Evolutionary conservation across 305 asterid species (phyloP).

Genomic region (Solanum hybrid): DNA sequence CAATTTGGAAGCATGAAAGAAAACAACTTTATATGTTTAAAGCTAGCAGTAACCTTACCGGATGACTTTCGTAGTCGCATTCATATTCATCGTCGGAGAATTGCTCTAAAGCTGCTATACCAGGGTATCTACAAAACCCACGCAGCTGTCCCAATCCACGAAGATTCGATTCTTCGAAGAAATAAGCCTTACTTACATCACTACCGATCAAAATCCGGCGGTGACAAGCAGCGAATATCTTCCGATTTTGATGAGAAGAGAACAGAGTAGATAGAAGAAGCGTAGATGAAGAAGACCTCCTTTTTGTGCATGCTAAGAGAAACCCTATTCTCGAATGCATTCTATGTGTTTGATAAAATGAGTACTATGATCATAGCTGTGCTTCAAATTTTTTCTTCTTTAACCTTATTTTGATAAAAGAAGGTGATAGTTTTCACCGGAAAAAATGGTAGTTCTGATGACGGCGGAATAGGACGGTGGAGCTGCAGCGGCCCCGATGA

Average conservation of each 20-base stretch:
- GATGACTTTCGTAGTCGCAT: conserved; percentile 78
- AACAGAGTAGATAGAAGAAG: background rate
- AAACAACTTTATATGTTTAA: background rate
- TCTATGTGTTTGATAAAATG: background rate
- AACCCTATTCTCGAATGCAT: conserved; percentile 3
- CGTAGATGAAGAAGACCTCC: background rate
- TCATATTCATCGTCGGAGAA: conserved; percentile 96
- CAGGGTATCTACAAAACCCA: conserved; percentile 35
- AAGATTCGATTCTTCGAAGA: background rate
- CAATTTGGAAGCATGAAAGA: background rate
- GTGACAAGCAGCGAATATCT: background rate
- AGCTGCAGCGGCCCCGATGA: background rate
- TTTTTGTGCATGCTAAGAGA: background rate
- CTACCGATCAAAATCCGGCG: background rate
- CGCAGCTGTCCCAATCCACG: conserved; percentile 10
- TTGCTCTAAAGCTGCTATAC: conserved; percentile 47
- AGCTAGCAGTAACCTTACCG: conserved; percentile 15
- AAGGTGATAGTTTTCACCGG: background rate
- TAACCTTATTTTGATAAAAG: background rate
- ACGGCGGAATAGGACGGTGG: background rate
- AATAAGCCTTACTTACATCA: background rate
- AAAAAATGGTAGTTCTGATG: background rate
- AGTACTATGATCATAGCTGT: background rate
- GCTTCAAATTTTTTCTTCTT: background rate
- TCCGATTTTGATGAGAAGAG: background rate